phyloP scores from a whole-genome alignment of 169 alveolate species.

The Plasmodium vivax region DNA sequence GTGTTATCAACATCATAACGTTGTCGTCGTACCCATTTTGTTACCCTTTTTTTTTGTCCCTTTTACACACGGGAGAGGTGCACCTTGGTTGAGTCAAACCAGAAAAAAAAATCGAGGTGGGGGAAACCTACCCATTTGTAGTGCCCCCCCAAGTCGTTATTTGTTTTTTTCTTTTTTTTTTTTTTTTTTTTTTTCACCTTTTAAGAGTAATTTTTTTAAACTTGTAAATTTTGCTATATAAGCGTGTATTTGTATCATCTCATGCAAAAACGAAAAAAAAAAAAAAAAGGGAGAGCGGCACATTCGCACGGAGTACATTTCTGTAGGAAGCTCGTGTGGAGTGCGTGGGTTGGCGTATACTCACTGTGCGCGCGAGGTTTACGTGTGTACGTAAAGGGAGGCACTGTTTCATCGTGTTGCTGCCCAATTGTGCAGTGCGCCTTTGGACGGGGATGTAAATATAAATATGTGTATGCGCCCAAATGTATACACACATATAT shows the following conservation, averaged over 20 bases:
- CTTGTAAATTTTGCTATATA: not conserved
- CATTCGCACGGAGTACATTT: not conserved
- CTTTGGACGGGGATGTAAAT: too few relatives aligned
- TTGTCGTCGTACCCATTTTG: not conserved
- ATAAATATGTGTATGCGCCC: too few relatives aligned
- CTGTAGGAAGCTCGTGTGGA: not conserved
- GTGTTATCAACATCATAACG: not conserved
- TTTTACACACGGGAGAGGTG: not conserved
- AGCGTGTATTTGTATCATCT: not conserved
- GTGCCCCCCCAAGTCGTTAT: not conserved
- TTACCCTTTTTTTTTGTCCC: not conserved
- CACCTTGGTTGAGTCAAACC: not conserved
- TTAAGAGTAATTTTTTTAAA: not conserved
- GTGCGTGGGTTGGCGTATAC: not conserved
- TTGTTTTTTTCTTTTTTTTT: not conserved
- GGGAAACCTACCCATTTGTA: not conserved
- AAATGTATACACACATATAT: too few relatives aligned
- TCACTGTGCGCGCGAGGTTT: not conserved
- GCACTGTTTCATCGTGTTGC: too few relatives aligned
- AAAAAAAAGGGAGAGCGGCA: not conserved
- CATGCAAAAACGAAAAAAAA: not conserved
- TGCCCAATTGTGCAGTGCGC: too few relatives aligned
- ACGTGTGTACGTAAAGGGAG: not conserved
- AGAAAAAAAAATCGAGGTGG: not conserved
- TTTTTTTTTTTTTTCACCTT: not conserved